Conservation (phyloP, 2,329 filamentous ascomycete species). For the Sclerotinia minor region DNA sequence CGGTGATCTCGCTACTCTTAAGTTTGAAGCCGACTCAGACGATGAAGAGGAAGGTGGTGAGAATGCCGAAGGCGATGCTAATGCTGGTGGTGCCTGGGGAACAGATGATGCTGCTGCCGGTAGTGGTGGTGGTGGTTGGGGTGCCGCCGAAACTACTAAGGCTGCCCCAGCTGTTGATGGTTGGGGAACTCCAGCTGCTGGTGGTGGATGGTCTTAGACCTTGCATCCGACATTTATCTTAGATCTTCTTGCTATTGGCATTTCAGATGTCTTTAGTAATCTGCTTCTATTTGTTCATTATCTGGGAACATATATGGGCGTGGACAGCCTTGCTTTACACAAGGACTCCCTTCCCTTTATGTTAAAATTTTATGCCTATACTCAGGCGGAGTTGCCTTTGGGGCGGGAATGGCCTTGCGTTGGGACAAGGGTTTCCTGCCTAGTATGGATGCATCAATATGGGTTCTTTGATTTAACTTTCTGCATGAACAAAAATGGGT, state of each 20-base stretch:
- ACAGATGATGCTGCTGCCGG: neutral
- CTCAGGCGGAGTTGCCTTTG: slow-evolving; percentile 18
- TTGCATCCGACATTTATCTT: neutral
- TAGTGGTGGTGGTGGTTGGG: slow-evolving; percentile 22
- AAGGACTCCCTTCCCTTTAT: slow-evolving; percentile 9
- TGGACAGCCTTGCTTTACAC: slow-evolving; percentile 9
- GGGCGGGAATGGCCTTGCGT: slow-evolving; percentile 14
- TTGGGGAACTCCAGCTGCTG: slow-evolving; percentile 11
- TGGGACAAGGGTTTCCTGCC: slow-evolving; percentile 16
- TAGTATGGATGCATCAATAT: slow-evolving; percentile 14
- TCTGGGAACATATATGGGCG: neutral
- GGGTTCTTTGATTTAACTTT: neutral
- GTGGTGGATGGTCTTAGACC: neutral
- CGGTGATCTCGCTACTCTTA: slow-evolving; percentile 29
- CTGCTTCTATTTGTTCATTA: neutral
- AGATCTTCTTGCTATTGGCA: slow-evolving; percentile 7
- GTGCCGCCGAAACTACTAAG: slow-evolving; percentile 7
- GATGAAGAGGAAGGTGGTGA: slow-evolving; percentile 55
- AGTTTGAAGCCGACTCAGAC: slow-evolving; percentile 59
- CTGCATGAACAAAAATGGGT: neutral
- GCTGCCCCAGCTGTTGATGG: slow-evolving; percentile 7
- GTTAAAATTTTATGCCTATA: slow-evolving; percentile 16
- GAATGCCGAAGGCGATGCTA: slow-evolving; percentile 25
- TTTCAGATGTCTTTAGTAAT: neutral
- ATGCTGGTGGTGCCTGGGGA: slow-evolving; percentile 7